Percentiles rank a stretch among this genome's conserved stretches.
Conservation (phyloP, 306 rosid genomes). For the Trifolium repens region DNA sequence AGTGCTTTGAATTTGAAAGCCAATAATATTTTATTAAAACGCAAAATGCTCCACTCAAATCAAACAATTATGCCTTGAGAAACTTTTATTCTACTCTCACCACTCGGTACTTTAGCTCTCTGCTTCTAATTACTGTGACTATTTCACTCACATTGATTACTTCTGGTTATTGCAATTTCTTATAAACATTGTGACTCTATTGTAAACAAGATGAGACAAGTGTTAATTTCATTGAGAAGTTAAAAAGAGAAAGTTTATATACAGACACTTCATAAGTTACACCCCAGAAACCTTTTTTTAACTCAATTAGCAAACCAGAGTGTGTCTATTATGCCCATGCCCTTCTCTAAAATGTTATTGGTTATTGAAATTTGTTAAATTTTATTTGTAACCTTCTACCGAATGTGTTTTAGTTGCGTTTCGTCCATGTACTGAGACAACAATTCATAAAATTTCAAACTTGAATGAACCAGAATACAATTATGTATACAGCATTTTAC, state of each 20-base stretch:
- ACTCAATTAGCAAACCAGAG: background rate
- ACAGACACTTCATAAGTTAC: background rate
- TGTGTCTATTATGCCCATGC: background rate
- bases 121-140: background rate
- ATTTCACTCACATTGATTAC: too few relatives aligned
- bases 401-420: background rate
- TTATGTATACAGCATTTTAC: constrained; percentile 35
- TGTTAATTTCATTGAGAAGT: background rate
- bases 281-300: background rate
- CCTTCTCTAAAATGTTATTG: background rate
- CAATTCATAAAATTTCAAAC: constrained; percentile 17
- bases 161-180: background rate
- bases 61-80: background rate
- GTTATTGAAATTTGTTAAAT: background rate
- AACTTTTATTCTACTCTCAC: background rate
- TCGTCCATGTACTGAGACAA: constrained; percentile 10
- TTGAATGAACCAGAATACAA: constrained; percentile 30
- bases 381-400: background rate
- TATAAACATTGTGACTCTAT: background rate
- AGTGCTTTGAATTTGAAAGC: background rate
- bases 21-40: background rate
- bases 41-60: constrained; percentile 8
- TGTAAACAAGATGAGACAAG: background rate
- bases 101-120: background rate
- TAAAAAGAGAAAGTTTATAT: background rate